A percentile compares a stretch with the other conserved stretches of the same genome.
Conservation (phyloP, 768 basidiomycete species). For the Trichaptum fuscoviolaceum region DNA sequence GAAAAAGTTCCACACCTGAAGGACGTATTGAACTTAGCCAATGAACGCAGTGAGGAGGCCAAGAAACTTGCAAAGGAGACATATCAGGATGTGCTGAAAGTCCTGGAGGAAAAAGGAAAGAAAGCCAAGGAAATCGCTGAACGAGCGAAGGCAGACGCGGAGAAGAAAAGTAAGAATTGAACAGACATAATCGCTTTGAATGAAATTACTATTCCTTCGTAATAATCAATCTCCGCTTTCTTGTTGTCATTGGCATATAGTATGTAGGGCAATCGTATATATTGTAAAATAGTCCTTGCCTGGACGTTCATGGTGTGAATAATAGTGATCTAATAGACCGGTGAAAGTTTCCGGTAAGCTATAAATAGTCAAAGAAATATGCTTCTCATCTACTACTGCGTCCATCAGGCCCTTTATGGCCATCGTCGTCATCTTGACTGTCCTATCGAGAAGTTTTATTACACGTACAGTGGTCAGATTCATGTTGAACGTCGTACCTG, state of each 20-base stretch:
- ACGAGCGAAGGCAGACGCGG: slow-evolving; percentile 14
- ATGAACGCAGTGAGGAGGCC: slow-evolving; percentile 23
- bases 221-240: neutral
- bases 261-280: neutral
- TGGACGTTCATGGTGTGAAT: neutral
- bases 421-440: neutral
- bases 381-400: neutral
- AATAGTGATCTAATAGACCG: neutral
- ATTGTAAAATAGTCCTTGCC: neutral
- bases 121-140: slow-evolving; percentile 23
- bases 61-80: slow-evolving; percentile 27
- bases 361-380: neutral
- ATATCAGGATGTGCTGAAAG: slow-evolving; percentile 23
- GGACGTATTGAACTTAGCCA: slow-evolving; percentile 19
- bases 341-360: neutral
- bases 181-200: neutral
- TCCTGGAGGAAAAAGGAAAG: slow-evolving; percentile 25
- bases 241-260: neutral
- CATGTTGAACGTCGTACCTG: neutral
- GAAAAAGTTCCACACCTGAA: slow-evolving; percentile 20
- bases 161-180: slow-evolving; percentile 3
- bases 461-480: neutral
- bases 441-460: neutral
- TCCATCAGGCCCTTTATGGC: neutral
- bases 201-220: neutral